Evolutionary conservation across 2,329 filamentous ascomycete genomes (phyloP), one percentile per base, ranked within the genome.

Genomic region (Nannizzia gypsea): DNA sequence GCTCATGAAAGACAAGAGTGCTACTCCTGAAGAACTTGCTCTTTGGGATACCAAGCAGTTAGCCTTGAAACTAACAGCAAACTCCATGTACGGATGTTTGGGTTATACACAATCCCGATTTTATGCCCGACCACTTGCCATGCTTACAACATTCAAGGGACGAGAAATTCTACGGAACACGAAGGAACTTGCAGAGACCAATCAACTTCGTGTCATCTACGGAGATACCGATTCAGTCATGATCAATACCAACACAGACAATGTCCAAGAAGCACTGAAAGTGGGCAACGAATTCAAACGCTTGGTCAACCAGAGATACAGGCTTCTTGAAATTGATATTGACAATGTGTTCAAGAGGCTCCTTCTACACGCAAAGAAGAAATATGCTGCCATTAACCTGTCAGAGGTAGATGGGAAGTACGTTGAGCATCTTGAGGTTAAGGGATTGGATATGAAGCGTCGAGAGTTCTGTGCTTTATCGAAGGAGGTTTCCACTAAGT

Each of bases 201-300:
- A 88, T 66, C 86, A 90, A 62, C 81, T 99, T 31, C 88, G 93
- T 69, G 93, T 99, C 72, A 97, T 99, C 64, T 99, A 99, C 68
- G 93, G 93, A 77, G 93, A 99, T 75, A 99, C 93, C 11, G 93
- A 99, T 74, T 99, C 93, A 6, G 93, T 99, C 75, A 99, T 99
- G 93, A 97, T 99, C 78, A 99, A 99, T 70, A 95, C 93, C 64
- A 97, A 97, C 69, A 90, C 93, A 59, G 89, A 96, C 74, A 95
- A 88, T 65, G 88, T 97, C 31, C 84, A 88, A 34, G 90, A 95
- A 68, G 93, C 93, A 1, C 78, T 96, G 67, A 91, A 88, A 70
- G 88, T 99, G 57, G 95, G 93, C 60, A 86, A 90, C 50, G 90
- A 97, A 64, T 97, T 99, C 80, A 97, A 96, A 76, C 87, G 85